Conservation (phyloP, 148 eudicot species). For the Agrostemma githago region DNA sequence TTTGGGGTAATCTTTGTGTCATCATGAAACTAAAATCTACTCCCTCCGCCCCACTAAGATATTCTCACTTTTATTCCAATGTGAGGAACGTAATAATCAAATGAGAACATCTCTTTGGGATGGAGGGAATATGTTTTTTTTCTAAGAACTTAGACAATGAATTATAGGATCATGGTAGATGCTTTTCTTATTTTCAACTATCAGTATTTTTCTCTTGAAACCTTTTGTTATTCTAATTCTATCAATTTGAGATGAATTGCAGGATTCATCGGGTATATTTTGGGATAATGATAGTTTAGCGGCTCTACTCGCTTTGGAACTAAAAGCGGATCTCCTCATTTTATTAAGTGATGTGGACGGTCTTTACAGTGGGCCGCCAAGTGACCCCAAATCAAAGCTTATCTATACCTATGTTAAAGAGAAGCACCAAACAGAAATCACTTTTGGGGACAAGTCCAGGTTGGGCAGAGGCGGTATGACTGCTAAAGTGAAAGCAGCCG, state of each 20-base stretch:
- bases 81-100: too few species aligned
- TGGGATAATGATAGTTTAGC: constrained; percentile 99
- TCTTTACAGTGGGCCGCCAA: constrained; percentile 91
- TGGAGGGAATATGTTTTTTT: neutral
- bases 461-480: constrained; percentile 99
- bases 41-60: too few species aligned
- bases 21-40: constrained; percentile 15
- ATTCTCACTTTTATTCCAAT: too few species aligned
- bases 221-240: constrained; percentile 16
- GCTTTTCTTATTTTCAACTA: neutral
- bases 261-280: constrained; percentile 97
- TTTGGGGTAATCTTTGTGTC: constrained; percentile 8
- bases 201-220: constrained; percentile 4
- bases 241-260: constrained; percentile 48
- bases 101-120: too few species aligned
- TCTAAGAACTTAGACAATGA: neutral
- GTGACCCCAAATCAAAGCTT: constrained; percentile 74
- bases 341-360: constrained; percentile 97
- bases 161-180: constrained; percentile 2
- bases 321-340: constrained; percentile 90
- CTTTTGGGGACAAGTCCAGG: constrained; percentile 95
- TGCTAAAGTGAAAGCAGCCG: constrained; percentile 97
- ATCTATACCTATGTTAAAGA: constrained; percentile 78
- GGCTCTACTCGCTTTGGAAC: constrained; percentile 85
- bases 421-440: constrained; percentile 62